Percentiles rank a stretch among this genome's conserved stretches.
phyloP scores from a whole-genome alignment of 2,329 filamentous ascomycete genomes.

The Penicillium paneum region DNA sequence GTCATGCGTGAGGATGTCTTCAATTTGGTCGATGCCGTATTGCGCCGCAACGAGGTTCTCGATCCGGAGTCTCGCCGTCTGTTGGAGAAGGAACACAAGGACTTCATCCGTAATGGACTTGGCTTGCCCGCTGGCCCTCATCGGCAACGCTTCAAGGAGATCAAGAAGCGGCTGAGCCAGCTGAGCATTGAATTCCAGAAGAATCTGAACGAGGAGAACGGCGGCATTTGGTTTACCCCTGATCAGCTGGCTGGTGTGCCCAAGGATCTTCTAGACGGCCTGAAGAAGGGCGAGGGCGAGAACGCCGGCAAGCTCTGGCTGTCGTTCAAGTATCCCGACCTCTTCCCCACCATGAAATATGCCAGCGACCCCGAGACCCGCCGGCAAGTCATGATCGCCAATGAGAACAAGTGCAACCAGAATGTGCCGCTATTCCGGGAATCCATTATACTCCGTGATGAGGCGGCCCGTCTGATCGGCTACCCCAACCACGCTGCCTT shows the following conservation, averaged over 20 bases:
- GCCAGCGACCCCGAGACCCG: constrained; percentile 46
- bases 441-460: constrained; percentile 49
- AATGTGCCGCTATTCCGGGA: constrained; percentile 52
- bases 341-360: constrained; percentile 51
- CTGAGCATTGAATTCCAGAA: constrained; percentile 51
- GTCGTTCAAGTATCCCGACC: constrained; percentile 52
- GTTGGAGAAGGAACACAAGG: constrained; percentile 51
- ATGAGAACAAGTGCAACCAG: constrained; percentile 52
- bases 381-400: constrained; percentile 45
- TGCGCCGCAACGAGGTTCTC: constrained; percentile 45
- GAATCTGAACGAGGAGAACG: constrained; percentile 52
- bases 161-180: constrained; percentile 50
- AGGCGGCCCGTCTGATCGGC: constrained; percentile 50
- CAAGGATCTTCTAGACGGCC: constrained; percentile 45
- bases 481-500: constrained; percentile 53
- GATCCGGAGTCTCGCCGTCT: constrained; percentile 48
- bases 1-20: constrained; percentile 52
- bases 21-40: constrained; percentile 46
- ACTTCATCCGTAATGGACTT: constrained; percentile 49
- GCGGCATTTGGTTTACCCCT: constrained; percentile 51
- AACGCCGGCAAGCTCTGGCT: constrained; percentile 48
- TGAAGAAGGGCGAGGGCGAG: constrained; percentile 49
- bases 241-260: constrained; percentile 50
- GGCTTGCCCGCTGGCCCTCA: constrained; percentile 47
- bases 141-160: constrained; percentile 52